A percentile compares a stretch with the other conserved stretches of the same genome.
phyloP scores from a whole-genome alignment of 2,329 filamentous ascomycete genomes.

The Zymoseptoria passerinii region DNA sequence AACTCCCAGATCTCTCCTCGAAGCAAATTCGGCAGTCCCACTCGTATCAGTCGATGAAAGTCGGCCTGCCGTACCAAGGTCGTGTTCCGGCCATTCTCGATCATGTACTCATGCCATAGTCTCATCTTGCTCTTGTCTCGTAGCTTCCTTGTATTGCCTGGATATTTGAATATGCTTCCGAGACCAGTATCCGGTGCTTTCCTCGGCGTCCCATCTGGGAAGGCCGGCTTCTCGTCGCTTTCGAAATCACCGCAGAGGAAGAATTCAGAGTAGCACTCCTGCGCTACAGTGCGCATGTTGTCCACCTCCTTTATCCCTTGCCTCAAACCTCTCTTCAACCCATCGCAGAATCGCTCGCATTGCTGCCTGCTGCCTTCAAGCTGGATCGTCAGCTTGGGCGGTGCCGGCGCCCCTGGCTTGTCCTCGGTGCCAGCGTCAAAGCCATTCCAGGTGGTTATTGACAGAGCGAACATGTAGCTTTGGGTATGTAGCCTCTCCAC shows the following conservation, averaged over 20 bases:
- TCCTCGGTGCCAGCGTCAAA: constrained; percentile 47
- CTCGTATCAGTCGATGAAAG: constrained; percentile 93
- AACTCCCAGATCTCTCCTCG: constrained; percentile 95
- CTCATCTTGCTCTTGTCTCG: constrained; percentile 95
- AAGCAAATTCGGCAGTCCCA: constrained; percentile 86
- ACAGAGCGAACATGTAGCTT: constrained; percentile 83
- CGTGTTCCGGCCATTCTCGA: constrained; percentile 85
- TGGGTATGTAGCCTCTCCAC: constrained; percentile 92
- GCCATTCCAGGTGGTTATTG: constrained; percentile 90
- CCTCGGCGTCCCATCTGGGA: constrained; percentile 26
- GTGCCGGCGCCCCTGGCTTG: constrained; percentile 45
- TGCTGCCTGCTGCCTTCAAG: constrained; percentile 79
- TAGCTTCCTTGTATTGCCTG: constrained; percentile 87
- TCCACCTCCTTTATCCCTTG: constrained; percentile 81
- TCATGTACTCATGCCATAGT: constrained; percentile 88
- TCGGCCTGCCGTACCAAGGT: constrained; percentile 92
- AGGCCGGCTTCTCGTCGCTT: constrained; percentile 41
- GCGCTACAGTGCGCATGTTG: constrained; percentile 69
- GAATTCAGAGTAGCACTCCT: constrained; percentile 88
- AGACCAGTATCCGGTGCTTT: constrained; percentile 80
- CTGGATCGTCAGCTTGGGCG: constrained; percentile 86
- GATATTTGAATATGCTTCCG: constrained; percentile 87
- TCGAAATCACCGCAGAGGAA: constrained; percentile 33
- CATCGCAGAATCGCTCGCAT: constrained; percentile 94
- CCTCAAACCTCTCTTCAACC: constrained; percentile 79